Percentiles rank a stretch among this genome's conserved stretches.
Conservation (phyloP, 2,329 filamentous ascomycete genomes). For the Colletotrichum musicola region DNA sequence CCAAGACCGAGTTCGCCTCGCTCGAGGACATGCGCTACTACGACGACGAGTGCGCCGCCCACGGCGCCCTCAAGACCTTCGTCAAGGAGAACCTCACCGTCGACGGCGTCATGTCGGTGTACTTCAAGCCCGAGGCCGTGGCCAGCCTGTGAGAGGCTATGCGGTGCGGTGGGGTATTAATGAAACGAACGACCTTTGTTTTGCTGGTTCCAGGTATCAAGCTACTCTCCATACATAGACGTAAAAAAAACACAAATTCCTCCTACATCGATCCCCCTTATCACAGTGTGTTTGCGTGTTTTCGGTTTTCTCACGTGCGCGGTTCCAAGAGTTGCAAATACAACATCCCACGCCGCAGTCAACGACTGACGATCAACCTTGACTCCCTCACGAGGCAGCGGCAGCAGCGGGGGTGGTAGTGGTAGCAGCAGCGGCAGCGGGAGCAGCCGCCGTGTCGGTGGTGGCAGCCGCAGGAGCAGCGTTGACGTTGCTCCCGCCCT, state of each 20-base stretch:
- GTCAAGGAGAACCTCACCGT: slow-evolving; percentile 49
- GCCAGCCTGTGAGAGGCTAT: background rate
- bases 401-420: slow-evolving; percentile 12
- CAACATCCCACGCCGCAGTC: background rate
- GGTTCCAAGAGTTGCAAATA: background rate
- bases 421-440: slow-evolving; percentile 2
- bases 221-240: slow-evolving; percentile 29
- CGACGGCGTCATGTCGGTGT: slow-evolving; percentile 55
- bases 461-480: background rate
- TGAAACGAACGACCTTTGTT: slow-evolving; percentile 4
- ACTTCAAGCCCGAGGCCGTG: slow-evolving; percentile 52
- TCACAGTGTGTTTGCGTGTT: background rate
- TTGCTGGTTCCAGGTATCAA: slow-evolving; percentile 38
- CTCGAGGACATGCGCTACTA: slow-evolving; percentile 79
- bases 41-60: slow-evolving; percentile 65
- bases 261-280: background rate
- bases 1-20: slow-evolving; percentile 72
- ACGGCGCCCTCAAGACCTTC: slow-evolving; percentile 55
- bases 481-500: slow-evolving; percentile 34
- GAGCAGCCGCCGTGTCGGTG: background rate
- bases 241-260: no score
- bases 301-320: background rate
- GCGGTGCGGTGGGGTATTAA: no score
- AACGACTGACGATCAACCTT: background rate
- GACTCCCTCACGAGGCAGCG: slow-evolving; percentile 18